Percentiles rank a stretch among this genome's conserved stretches.
Conservation (phyloP, 2,329 filamentous ascomycete genomes). For the Colletotrichum tropicale region DNA sequence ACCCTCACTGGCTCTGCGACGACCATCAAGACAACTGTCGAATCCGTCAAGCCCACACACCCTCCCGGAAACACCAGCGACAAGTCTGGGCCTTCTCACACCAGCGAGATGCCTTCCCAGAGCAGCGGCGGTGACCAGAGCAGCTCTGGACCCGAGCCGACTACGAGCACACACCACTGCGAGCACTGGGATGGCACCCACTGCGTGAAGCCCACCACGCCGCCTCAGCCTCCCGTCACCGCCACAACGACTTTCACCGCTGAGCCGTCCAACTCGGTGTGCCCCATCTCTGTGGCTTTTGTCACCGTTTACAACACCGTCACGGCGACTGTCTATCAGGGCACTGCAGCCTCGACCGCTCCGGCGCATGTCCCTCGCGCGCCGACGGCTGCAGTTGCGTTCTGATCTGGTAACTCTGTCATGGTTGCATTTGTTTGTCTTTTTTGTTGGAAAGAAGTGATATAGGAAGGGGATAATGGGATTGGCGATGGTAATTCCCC, state of each 20-base stretch:
- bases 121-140: background rate
- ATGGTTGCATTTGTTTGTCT: background rate
- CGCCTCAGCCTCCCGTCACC: background rate
- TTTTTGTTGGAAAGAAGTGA: background rate
- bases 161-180: slow-evolving; percentile 14
- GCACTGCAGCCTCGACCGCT: background rate
- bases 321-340: slow-evolving; percentile 30
- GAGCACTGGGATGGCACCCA: slow-evolving; percentile 23
- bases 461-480: background rate
- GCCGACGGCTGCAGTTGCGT: background rate
- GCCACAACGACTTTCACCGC: slow-evolving; percentile 1
- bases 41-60: background rate
- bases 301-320: slow-evolving; percentile 41
- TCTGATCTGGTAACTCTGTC: background rate
- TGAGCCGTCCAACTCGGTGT: slow-evolving; percentile 23
- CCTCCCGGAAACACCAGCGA: background rate
- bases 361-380: background rate
- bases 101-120: background rate
- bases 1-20: background rate
- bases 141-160: background rate
- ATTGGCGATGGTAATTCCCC: background rate
- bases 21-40: background rate
- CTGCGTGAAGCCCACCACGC: slow-evolving; percentile 9
- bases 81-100: background rate
- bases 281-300: slow-evolving; percentile 32